phyloP scores from a whole-genome alignment of 116 monocot species.

The Zostera marina region DNA sequence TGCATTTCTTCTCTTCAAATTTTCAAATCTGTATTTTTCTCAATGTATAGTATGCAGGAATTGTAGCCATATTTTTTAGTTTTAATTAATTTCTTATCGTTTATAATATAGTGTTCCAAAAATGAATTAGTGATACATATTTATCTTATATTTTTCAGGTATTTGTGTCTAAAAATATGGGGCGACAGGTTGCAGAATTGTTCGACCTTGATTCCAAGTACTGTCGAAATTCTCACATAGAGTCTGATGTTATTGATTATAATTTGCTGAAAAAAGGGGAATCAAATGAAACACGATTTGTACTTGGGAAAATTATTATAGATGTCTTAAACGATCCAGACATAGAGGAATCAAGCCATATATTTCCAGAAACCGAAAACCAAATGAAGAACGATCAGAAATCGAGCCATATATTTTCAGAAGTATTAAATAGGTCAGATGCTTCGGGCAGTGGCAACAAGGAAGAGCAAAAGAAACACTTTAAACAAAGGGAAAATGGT shows the following conservation, averaged over 20 bases:
- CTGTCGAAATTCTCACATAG: slow-evolving; percentile 8
- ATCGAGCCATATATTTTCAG: background rate
- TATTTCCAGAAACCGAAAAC: background rate
- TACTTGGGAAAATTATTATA: slow-evolving; percentile 65
- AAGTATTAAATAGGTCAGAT: background rate
- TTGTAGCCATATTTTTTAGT: background rate
- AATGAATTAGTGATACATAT: too few relatives aligned
- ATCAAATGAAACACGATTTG: slow-evolving; percentile 50
- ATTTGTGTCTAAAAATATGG: slow-evolving; percentile 35
- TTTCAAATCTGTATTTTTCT: background rate
- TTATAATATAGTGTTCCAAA: background rate
- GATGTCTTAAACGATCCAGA: slow-evolving; percentile 40
- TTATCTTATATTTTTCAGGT: slow-evolving; percentile 18
- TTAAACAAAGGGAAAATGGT: background rate
- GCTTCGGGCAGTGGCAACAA: background rate
- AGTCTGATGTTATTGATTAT: slow-evolving; percentile 28
- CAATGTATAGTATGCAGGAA: background rate
- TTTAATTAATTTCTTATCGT: background rate
- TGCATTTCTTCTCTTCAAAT: background rate
- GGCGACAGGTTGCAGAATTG: slow-evolving; percentile 18
- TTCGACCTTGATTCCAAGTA: slow-evolving; percentile 24
- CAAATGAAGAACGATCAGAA: background rate
- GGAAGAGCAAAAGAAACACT: background rate
- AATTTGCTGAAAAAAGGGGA: slow-evolving; percentile 50
- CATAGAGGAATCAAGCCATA: background rate